Evolutionary conservation across 139 green algal genomes (phyloP).

Genomic region (Protoeuglena noctilucae): DNA sequence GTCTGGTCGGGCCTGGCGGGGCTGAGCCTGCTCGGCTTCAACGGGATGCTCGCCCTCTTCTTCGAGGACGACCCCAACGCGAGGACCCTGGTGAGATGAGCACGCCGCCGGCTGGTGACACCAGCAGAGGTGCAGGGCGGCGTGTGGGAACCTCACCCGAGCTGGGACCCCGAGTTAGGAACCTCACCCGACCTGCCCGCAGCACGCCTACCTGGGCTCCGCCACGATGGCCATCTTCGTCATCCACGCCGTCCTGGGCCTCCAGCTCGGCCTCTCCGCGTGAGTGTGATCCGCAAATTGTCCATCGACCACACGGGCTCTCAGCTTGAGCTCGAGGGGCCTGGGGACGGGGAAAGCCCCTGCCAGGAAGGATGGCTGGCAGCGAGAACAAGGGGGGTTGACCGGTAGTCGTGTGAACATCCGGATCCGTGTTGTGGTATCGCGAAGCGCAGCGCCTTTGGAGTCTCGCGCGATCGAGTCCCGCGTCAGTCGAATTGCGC

Average conservation of each 20-base stretch:
- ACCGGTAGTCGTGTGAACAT: too few species aligned
- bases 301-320: too few species aligned
- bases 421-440: too few species aligned
- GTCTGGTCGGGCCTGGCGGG: constrained; percentile 37
- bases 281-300: too few species aligned
- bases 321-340: too few species aligned
- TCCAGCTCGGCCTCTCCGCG: constrained; percentile 57
- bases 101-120: background rate
- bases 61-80: constrained; percentile 29
- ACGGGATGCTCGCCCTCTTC: constrained; percentile 50
- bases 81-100: constrained; percentile 17
- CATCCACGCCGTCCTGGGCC: constrained; percentile 43
- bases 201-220: constrained; percentile 56
- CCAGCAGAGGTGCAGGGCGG: constrained; percentile 5
- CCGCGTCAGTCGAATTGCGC: too few species aligned
- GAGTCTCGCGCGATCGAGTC: too few species aligned
- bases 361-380: too few species aligned
- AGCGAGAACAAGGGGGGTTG: too few species aligned
- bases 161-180: constrained; percentile 8
- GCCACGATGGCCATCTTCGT: constrained; percentile 58
- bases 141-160: constrained; percentile 5
- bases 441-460: too few species aligned
- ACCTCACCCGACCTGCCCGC: constrained; percentile 1
- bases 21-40: constrained; percentile 41
- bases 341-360: too few species aligned